Conservation (phyloP, 805 yeast genomes). For the Sugiyamaella boreocaroliniensis region DNA sequence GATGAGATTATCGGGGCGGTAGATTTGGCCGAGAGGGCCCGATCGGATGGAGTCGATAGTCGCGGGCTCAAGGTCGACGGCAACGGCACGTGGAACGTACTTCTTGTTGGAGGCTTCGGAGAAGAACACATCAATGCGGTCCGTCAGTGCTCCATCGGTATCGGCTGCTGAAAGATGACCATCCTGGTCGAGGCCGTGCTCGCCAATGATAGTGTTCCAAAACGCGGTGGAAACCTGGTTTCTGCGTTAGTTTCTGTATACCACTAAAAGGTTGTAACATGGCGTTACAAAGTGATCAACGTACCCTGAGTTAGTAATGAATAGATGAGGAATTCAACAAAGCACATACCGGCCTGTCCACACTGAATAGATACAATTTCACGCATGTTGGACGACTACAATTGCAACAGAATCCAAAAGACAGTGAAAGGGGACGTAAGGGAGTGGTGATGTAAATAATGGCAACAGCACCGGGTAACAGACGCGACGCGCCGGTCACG, state of each 20-base stretch:
- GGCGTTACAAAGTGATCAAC: too few relatives aligned
- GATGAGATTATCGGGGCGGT: constrained; percentile 88
- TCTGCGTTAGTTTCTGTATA: constrained; percentile 10
- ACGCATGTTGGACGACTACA: constrained; percentile 28
- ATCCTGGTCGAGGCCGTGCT: constrained; percentile 31
- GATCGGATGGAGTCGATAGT: constrained; percentile 81
- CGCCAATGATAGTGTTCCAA: constrained; percentile 34
- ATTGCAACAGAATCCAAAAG: neutral
- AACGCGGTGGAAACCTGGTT: constrained; percentile 38
- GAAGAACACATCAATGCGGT: constrained; percentile 74
- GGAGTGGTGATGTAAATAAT: neutral
- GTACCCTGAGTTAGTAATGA: constrained; percentile 5
- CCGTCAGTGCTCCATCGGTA: constrained; percentile 18
- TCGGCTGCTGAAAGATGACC: constrained; percentile 27
- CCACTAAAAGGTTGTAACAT: too few relatives aligned
- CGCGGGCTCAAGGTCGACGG: constrained; percentile 92
- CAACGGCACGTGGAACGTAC: constrained; percentile 91
- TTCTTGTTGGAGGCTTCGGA: constrained; percentile 73
- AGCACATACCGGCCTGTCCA: constrained; percentile 37
- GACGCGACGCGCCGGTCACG: neutral
- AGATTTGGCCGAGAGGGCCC: constrained; percentile 71
- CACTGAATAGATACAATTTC: constrained; percentile 40
- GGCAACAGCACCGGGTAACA: neutral
- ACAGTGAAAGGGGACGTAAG: neutral
- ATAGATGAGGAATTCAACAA: neutral